Conservation (phyloP, 2,329 filamentous ascomycete genomes). For the Alternaria rosae region DNA sequence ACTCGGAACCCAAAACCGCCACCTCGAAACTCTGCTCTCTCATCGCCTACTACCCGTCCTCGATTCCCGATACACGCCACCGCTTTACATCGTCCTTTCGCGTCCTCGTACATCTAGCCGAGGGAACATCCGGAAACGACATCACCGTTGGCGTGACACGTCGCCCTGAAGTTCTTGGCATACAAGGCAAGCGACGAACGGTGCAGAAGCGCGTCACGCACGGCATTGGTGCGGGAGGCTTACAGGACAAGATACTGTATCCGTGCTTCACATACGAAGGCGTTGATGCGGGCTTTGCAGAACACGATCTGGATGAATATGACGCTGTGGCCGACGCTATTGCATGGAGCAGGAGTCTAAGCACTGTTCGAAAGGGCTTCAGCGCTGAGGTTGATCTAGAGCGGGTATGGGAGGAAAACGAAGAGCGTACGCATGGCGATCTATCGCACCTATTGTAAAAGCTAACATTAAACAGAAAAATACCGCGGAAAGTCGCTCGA, state of each 20-base stretch:
- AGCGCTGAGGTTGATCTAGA: conserved; percentile 57
- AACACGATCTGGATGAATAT: conserved; percentile 73
- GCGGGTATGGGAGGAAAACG: conserved; percentile 53
- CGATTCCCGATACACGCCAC: conserved; percentile 61
- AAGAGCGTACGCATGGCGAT: conserved; percentile 38
- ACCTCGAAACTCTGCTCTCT: conserved; percentile 63
- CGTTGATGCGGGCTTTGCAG: conserved; percentile 71
- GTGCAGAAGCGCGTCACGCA: conserved; percentile 58
- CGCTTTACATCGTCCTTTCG: conserved; percentile 54
- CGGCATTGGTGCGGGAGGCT: conserved; percentile 60
- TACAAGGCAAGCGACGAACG: conserved; percentile 60
- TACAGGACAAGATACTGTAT: conserved; percentile 52
- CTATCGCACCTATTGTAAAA: not conserved
- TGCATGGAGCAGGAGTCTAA: conserved; percentile 72
- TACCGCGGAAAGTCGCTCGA: conserved; percentile 46
- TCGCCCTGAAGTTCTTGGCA: conserved; percentile 60
- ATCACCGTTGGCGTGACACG: conserved; percentile 60
- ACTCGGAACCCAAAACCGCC: conserved; percentile 61
- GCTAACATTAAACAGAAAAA: conserved; percentile 39
- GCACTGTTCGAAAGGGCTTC: conserved; percentile 67
- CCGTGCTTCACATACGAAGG: conserved; percentile 63
- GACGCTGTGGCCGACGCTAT: conserved; percentile 69
- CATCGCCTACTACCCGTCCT: conserved; percentile 69
- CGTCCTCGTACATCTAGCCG: conserved; percentile 66
- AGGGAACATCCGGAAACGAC: conserved; percentile 36